Percentiles rank a stretch among this genome's conserved stretches.
These are phyloP conservation scores for Entelexis paramagnoliae DNA, from an alignment of 1,139 yeast genomes.

Conservation along the genomic window DNA sequence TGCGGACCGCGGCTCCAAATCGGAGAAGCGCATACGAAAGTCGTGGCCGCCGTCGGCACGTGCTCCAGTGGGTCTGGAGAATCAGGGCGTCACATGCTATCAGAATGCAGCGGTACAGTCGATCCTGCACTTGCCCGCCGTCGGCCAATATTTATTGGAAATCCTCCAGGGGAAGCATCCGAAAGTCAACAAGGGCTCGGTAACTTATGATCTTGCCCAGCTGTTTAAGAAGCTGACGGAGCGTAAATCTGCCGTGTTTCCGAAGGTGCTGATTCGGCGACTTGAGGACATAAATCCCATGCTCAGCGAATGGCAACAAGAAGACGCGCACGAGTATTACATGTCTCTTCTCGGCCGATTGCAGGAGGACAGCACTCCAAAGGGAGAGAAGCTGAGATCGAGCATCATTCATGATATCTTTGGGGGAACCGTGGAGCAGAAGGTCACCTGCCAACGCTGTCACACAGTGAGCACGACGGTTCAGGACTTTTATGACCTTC, in stretches of 20 bases:
- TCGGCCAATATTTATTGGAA: constrained; percentile 71
- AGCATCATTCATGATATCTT: constrained; percentile 84
- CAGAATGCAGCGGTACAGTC: constrained; percentile 93
- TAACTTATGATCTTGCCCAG: constrained; percentile 62
- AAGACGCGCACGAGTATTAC: constrained; percentile 93
- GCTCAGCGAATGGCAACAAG: constrained; percentile 97
- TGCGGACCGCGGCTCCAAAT: constrained; percentile 29
- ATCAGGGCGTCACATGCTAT: constrained; percentile 93
- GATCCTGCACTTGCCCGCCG: constrained; percentile 78
- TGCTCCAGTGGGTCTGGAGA: constrained; percentile 70
- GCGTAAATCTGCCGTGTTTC: constrained; percentile 38
- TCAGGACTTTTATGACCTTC: constrained; percentile 88
- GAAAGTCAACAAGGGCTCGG: constrained; percentile 41
- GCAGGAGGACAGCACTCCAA: constrained; percentile 88
- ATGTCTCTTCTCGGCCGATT: constrained; percentile 81
- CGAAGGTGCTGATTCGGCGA: constrained; percentile 59
- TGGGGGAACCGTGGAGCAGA: constrained; percentile 81
- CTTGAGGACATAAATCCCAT: constrained; percentile 81
- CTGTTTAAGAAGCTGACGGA: constrained; percentile 36
- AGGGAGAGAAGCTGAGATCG: constrained; percentile 67
- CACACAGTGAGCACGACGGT: constrained; percentile 74
- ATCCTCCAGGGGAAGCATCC: constrained; percentile 38
- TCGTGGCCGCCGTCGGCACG: constrained; percentile 44
- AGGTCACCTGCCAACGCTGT: constrained; percentile 73
- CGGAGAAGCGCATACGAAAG: constrained; percentile 42